These are phyloP conservation scores for Mycena polygramma DNA, from an alignment of 768 basidiomycete species.

Conservation along the genomic window DNA sequence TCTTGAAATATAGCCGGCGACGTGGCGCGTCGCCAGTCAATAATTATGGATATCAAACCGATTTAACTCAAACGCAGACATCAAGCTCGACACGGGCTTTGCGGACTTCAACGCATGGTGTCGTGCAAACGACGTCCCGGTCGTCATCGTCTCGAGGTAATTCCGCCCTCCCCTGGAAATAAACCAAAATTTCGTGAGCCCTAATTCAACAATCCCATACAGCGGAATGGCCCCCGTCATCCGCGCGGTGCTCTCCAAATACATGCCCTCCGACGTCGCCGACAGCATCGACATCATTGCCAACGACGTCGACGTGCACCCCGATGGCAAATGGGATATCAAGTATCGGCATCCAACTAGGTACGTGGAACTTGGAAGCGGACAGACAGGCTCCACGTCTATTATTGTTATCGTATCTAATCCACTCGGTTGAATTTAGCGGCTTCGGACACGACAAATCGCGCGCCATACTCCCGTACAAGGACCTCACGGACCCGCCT, in stretches of 20 bases:
- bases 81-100: slow-evolving; percentile 90
- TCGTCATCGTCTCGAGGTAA: slow-evolving; percentile 94
- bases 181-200: too few species aligned
- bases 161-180: too few species aligned
- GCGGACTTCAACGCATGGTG: slow-evolving; percentile 90
- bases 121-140: slow-evolving; percentile 82
- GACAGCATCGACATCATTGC: slow-evolving; percentile 90
- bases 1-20: slow-evolving; percentile 3
- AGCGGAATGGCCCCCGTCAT: slow-evolving; percentile 97
- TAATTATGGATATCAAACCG: slow-evolving; percentile 2
- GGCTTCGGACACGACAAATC: slow-evolving; percentile 97
- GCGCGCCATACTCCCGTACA: slow-evolving; percentile 92
- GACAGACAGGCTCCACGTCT: too few species aligned
- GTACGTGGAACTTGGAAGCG: slow-evolving; percentile 48
- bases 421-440: slow-evolving; percentile 51
- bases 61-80: slow-evolving; percentile 64
- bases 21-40: too few species aligned
- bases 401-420: too few species aligned
- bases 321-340: slow-evolving; percentile 83
- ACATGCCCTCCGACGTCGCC: slow-evolving; percentile 80
- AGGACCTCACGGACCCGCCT: slow-evolving; percentile 76
- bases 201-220: slow-evolving; percentile 3
- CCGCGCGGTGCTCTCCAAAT: slow-evolving; percentile 87
- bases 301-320: slow-evolving; percentile 83
- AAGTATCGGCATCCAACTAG: slow-evolving; percentile 91